These are phyloP conservation scores for Pseudocercospora pini-densiflorae DNA, from an alignment of 2,329 filamentous ascomycete genomes.

Conservation along the genomic window DNA sequence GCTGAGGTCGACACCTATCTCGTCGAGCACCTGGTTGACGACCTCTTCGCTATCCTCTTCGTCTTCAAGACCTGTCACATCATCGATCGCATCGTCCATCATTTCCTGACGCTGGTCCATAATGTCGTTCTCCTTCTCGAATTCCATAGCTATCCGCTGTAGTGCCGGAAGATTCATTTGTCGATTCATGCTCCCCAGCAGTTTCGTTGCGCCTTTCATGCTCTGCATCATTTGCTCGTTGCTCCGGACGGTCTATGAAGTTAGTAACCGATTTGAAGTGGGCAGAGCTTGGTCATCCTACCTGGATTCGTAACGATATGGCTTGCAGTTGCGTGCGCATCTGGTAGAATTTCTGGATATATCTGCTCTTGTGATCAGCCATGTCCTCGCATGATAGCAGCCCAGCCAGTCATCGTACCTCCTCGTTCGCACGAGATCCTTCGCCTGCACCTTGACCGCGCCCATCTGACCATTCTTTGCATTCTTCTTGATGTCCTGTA, in stretches of 20 bases:
- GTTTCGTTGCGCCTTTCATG: constrained; percentile 95
- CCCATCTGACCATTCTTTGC: constrained; percentile 98
- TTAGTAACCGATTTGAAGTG: neutral
- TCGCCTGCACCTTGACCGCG: constrained; percentile 98
- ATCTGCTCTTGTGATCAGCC: constrained; percentile 1
- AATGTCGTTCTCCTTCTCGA: constrained; percentile 97
- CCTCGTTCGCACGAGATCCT: constrained; percentile 92
- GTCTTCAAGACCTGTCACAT: constrained; percentile 86
- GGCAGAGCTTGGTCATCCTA: constrained; percentile 44
- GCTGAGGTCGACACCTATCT: constrained; percentile 92
- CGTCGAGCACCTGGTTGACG: constrained; percentile 93
- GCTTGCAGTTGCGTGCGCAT: constrained; percentile 98
- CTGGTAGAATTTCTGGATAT: constrained; percentile 94
- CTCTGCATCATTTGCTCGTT: constrained; percentile 99
- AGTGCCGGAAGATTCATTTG: constrained; percentile 96
- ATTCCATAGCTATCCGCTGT: constrained; percentile 98
- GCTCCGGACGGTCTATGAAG: constrained; percentile 81
- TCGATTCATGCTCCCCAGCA: constrained; percentile 94
- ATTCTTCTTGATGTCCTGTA: constrained; percentile 96
- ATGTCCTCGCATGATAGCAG: neutral
- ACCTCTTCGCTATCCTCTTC: constrained; percentile 98
- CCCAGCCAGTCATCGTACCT: constrained; percentile 61
- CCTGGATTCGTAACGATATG: constrained; percentile 92
- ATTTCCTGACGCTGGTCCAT: constrained; percentile 99
- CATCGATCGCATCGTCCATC: constrained; percentile 99